Evolutionary conservation across 495 filamentous ascomycete species (phyloP), one percentile per base, ranked within the genome.

Genomic region (Daldinia childiae): DNA sequence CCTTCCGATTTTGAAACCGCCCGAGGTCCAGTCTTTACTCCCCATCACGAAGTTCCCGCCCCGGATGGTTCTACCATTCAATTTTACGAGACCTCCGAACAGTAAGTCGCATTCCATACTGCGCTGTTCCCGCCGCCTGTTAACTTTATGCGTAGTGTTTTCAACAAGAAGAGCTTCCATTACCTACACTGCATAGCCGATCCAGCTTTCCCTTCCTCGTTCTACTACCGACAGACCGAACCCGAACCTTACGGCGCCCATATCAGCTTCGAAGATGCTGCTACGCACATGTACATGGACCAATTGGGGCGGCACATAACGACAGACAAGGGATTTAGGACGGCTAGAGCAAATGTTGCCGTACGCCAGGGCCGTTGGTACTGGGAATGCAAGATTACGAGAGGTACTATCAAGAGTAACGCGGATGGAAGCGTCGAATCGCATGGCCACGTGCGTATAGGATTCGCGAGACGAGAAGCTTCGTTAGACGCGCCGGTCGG

Each of bases 171-270:
- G 79, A 92, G 89, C 45, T 98, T 92, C 71, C 90, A 92, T 39
- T 99, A 98, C 77, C 92, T 86, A 39, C 93, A 94, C 68, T 96
- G 93, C 75, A 93, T 98, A 65, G 92, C 93, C 58, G 95, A 98
- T 72, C 90, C 91, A 0, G 85, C 84, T 17, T 96, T 98, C 62
- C 90, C 91, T 7, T 92, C 93, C 58, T 93, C 92, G 66, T 90
- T 94, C 74, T 96, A 94, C 81, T 93, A 92, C 77, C 91, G 95
- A 55, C 91, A 93, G 65, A 93, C 94, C 26, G 96, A 98, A 78
- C 87, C 92, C 11, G 86, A 85, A 56, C 96, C 94, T 3, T 94
- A 90, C 77, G 85, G 89, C 51, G 84, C 93, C 11, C 90, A 93
- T 51, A 90, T 99, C 70, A 93, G 89, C 80, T 96, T 94, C 75